Conservation (phyloP, 805 yeast genomes). For the Metschnikowia rubicola region DNA sequence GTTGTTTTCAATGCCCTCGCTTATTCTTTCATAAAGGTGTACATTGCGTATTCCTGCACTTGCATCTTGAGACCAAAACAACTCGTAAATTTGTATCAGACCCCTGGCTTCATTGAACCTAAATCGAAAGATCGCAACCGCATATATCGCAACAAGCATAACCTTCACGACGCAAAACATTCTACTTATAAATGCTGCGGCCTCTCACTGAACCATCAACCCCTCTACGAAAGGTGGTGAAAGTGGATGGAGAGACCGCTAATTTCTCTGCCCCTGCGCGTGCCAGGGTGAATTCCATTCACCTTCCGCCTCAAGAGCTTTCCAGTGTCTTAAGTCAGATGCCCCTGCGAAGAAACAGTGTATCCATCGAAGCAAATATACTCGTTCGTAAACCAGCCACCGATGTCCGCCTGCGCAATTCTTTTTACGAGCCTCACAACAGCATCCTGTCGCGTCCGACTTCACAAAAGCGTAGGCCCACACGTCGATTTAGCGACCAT, state of each 20-base stretch:
- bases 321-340: slow-evolving; percentile 14
- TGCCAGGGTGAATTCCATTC: slow-evolving; percentile 13
- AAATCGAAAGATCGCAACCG: not conserved
- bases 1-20: too few species aligned
- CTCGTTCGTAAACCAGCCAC: too few species aligned
- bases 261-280: slow-evolving; percentile 12
- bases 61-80: slow-evolving; percentile 2
- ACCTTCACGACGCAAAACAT: not conserved
- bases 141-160: not conserved
- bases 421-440: not conserved
- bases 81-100: not conserved
- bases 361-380: not conserved
- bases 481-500: slow-evolving; percentile 14
- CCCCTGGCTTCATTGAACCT: not conserved
- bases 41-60: slow-evolving; percentile 2
- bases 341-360: slow-evolving; percentile 9
- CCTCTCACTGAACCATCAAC: slow-evolving; percentile 21
- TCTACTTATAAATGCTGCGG: slow-evolving; percentile 8
- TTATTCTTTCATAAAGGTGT: not conserved
- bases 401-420: not conserved
- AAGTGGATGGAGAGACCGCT: slow-evolving; percentile 5
- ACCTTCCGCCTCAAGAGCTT: slow-evolving; percentile 24
- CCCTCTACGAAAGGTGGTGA: slow-evolving; percentile 13
- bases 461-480: slow-evolving; percentile 11
- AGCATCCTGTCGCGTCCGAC: slow-evolving; percentile 5